Percentiles rank a stretch among this genome's conserved stretches.
Conservation (phyloP, 306 rosid species). For the Cicer judaicum region DNA sequence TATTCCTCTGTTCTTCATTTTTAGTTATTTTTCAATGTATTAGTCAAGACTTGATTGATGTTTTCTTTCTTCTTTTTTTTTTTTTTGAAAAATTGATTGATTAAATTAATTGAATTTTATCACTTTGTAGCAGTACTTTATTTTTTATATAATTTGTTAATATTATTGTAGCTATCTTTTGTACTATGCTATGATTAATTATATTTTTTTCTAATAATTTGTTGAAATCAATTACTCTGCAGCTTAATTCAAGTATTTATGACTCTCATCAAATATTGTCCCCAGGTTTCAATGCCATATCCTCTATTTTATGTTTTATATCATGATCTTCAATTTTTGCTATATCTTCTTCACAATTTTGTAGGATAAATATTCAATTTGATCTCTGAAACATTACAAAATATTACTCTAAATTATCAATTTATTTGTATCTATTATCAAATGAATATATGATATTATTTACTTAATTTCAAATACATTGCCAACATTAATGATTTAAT, state of each 20-base stretch:
- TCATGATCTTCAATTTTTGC: not conserved
- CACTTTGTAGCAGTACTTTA: not conserved
- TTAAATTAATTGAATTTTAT: not conserved
- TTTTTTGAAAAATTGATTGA: too few species aligned
- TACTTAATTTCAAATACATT: too few species aligned
- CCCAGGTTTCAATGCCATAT: slow-evolving; percentile 68
- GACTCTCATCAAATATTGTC: slow-evolving; percentile 80
- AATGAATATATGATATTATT: too few species aligned
- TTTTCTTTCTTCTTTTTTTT: too few species aligned
- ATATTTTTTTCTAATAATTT: not conserved
- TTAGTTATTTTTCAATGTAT: not conserved
- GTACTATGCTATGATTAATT: not conserved
- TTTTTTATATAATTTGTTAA: not conserved
- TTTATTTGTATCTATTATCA: too few species aligned
- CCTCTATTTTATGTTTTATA: not conserved
- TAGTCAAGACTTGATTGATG: not conserved
- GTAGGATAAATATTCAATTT: too few species aligned
- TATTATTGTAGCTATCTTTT: not conserved
- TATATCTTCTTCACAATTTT: not conserved
- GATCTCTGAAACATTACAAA: too few species aligned
- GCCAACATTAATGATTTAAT: too few species aligned
- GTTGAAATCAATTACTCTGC: slow-evolving; percentile 41
- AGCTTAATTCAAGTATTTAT: slow-evolving; percentile 79
- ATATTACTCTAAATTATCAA: too few species aligned
- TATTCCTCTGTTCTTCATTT: too few species aligned